These are phyloP conservation scores for Chrysoporthe deuterocubensis DNA, from an alignment of 2,329 filamentous ascomycete species.

Conservation along the genomic window DNA sequence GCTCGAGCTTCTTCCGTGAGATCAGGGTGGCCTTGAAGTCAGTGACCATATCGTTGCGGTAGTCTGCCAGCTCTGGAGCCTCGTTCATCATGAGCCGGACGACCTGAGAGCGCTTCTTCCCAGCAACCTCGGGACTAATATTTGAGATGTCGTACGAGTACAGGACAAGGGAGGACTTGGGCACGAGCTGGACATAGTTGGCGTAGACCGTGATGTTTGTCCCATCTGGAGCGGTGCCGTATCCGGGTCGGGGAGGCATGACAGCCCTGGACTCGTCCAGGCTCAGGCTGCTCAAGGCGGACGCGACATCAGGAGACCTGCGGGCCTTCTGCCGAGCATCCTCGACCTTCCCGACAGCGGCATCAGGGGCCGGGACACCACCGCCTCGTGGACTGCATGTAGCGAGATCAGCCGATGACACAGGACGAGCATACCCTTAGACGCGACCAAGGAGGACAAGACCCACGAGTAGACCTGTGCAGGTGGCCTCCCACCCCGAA, in stretches of 20 bases:
- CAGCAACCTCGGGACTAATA: slow-evolving; percentile 26
- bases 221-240: slow-evolving; percentile 30
- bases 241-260: slow-evolving; percentile 32
- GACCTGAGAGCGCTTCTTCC: slow-evolving; percentile 31
- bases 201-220: slow-evolving; percentile 31
- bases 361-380: slow-evolving; percentile 12
- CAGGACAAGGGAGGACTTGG: slow-evolving; percentile 27
- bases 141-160: slow-evolving; percentile 32
- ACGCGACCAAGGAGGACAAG: background rate
- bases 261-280: slow-evolving; percentile 2
- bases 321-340: slow-evolving; percentile 26
- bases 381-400: background rate
- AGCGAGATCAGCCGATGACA: background rate
- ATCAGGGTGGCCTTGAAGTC: slow-evolving; percentile 42
- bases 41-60: slow-evolving; percentile 35
- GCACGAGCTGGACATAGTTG: slow-evolving; percentile 34
- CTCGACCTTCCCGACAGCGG: slow-evolving; percentile 12
- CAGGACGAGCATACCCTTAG: background rate
- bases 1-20: slow-evolving; percentile 32
- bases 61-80: slow-evolving; percentile 26
- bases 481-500: slow-evolving; percentile 10
- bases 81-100: slow-evolving; percentile 34
- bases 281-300: slow-evolving; percentile 8
- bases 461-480: slow-evolving; percentile 21
- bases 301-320: background rate